These are phyloP conservation scores for cucumber (Cucumis sativus) DNA, from an alignment of 306 rosid species.

Conservation along the genomic window DNA sequence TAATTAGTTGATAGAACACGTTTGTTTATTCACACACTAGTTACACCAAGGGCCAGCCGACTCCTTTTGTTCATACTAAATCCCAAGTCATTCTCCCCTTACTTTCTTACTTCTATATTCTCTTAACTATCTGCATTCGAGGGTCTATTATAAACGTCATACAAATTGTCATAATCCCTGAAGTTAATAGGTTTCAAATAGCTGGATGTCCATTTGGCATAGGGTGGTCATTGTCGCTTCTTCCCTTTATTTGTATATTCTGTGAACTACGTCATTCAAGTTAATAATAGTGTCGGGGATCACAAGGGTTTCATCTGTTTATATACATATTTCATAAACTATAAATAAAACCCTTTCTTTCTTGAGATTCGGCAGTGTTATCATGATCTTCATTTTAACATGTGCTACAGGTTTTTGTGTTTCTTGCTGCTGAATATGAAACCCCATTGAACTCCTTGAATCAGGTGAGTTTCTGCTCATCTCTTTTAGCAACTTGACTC, in stretches of 20 bases:
- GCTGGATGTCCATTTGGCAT: not conserved
- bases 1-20: not conserved
- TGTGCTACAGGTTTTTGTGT: constrained; percentile 59
- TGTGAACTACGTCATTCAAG: not conserved
- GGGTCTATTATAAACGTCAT: not conserved
- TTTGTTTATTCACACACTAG: not conserved
- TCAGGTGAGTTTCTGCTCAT: constrained; percentile 33
- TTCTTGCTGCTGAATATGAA: constrained; percentile 76
- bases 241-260: not conserved
- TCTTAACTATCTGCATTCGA: not conserved
- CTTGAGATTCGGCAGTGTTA: not conserved
- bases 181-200: not conserved
- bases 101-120: not conserved
- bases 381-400: not conserved
- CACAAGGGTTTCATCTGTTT: not conserved
- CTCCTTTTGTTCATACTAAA: not conserved
- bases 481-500: not conserved
- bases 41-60: not conserved
- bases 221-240: not conserved
- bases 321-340: not conserved
- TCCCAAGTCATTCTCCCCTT: not conserved
- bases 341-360: not conserved
- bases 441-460: constrained; percentile 56
- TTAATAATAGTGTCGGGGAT: not conserved
- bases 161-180: not conserved